phyloP scores from a whole-genome alignment of 345 rosid species.

The Linum lewisii region DNA sequence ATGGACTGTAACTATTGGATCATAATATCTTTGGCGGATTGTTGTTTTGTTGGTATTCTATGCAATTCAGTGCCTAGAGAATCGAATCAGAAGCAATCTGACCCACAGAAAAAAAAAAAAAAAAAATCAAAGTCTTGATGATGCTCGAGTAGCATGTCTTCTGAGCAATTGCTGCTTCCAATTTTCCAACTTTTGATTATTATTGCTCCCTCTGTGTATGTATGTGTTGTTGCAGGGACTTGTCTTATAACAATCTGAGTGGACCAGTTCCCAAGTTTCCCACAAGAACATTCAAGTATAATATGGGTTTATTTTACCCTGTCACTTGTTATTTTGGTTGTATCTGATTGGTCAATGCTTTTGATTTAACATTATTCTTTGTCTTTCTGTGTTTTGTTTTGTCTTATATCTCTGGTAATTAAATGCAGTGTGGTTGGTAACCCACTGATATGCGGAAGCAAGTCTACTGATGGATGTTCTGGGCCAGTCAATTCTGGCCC shows the following conservation, averaged over 20 bases:
- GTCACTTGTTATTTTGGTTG: background rate
- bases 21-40: conserved; percentile 5
- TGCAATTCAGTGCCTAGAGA: conserved; percentile 17
- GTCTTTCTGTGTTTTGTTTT: conserved; percentile 1
- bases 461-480: conserved; percentile 43
- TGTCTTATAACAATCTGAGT: conserved; percentile 88
- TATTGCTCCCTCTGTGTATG: conserved; percentile 2
- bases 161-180: conserved; percentile 12
- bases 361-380: conserved; percentile 1
- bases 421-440: conserved; percentile 68
- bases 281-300: conserved; percentile 63
- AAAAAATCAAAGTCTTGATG: conserved; percentile 2
- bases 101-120: background rate
- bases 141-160: background rate
- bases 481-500: conserved; percentile 46
- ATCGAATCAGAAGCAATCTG: background rate
- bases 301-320: background rate
- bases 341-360: background rate
- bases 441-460: conserved; percentile 63
- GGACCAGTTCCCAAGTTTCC: conserved; percentile 75
- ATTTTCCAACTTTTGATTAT: conserved; percentile 8
- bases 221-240: conserved; percentile 77
- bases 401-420: background rate
- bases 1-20: no score
- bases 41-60: conserved; percentile 8